Evolutionary conservation across 176 grass and related monocot genomes (phyloP), one percentile per base, ranked within the genome.

Genomic region (Zoysia pacifica): DNA sequence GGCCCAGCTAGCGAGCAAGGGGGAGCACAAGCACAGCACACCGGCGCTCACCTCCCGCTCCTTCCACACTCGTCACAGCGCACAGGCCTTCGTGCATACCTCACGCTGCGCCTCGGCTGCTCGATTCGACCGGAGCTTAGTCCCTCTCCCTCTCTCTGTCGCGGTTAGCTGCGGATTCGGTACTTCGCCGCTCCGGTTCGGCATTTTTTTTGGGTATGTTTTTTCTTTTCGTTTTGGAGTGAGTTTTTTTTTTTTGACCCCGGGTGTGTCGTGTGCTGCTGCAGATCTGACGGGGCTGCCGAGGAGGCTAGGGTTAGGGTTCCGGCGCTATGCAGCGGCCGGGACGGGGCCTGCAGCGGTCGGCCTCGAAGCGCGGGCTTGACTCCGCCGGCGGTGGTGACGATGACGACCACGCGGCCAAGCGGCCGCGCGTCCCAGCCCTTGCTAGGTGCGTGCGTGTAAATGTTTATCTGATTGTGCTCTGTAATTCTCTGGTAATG

Each of bases 371-470:
- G 74, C 87, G 87, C 9, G 83, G 44, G 16, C 83, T 89, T 48
- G 87, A 89, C 39, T 62, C 73, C 61, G 7, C 83, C 52, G 72
- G 79, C 1, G 80, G 62, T 46, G 72, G 79, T 62, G 81, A 49
- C 1, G 87, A 86, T 68, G 87, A 89, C 62, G 78, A 73, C 60
- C 87, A 86, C 73, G 87, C 74, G 3, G 19, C 87, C 74, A 89
- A 89, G 20, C 67, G 87, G 11, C 83, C 87, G 41, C 87, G 87
- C 67, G 83, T 89, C n/a, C 83, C 87, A 13, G 87, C 87, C 62
- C 87, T 89, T 6, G 87, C 87, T 11, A 89, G 87, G 87, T 89
- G 14, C 11, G 76, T 58, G 35, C 63, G 62, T 42, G 11, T 14
- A 35, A n/a, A 3, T 39, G 52, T 11, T 69, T 42, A 28, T 55